Conservation (phyloP, 192 early-diverging fungal genomes). For the Coemansia sp. region DNA sequence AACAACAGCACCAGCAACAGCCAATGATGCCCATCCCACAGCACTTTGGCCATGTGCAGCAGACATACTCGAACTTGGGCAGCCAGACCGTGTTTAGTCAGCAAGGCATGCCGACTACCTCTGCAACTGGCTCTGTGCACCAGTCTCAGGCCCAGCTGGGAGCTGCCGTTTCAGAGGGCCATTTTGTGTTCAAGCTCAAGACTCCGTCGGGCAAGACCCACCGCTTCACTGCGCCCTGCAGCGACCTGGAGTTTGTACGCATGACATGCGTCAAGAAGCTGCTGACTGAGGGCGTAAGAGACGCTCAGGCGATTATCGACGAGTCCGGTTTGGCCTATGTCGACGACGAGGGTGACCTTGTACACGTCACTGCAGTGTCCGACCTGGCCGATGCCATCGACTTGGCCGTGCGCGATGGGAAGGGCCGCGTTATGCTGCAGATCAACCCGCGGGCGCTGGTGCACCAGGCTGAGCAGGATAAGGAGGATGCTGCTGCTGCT, state of each 20-base stretch:
- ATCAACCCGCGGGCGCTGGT: constrained; percentile 40
- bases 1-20: constrained; percentile 26
- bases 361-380: constrained; percentile 70
- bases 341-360: constrained; percentile 89
- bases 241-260: constrained; percentile 55
- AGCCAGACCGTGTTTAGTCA: constrained; percentile 50
- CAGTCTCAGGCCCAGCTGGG: constrained; percentile 45
- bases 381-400: constrained; percentile 83
- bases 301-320: constrained; percentile 43
- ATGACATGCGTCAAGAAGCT: constrained; percentile 60
- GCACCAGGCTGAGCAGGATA: constrained; percentile 18
- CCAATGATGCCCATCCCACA: constrained; percentile 46
- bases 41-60: constrained; percentile 25
- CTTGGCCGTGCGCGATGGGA: constrained; percentile 74
- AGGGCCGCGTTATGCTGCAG: constrained; percentile 71
- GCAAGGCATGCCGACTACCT: constrained; percentile 24
- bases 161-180: constrained; percentile 37
- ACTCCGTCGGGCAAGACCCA: constrained; percentile 69
- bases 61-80: constrained; percentile 51
- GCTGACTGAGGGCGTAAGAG: constrained; percentile 55
- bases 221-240: constrained; percentile 63
- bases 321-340: constrained; percentile 70
- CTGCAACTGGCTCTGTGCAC: constrained; percentile 35
- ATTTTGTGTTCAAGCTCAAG: constrained; percentile 73
- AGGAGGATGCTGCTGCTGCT: background rate